Base-by-base conservation (phyloP, 2,329 filamentous ascomycete genomes). In the Ophiostoma sp. region DNA sequence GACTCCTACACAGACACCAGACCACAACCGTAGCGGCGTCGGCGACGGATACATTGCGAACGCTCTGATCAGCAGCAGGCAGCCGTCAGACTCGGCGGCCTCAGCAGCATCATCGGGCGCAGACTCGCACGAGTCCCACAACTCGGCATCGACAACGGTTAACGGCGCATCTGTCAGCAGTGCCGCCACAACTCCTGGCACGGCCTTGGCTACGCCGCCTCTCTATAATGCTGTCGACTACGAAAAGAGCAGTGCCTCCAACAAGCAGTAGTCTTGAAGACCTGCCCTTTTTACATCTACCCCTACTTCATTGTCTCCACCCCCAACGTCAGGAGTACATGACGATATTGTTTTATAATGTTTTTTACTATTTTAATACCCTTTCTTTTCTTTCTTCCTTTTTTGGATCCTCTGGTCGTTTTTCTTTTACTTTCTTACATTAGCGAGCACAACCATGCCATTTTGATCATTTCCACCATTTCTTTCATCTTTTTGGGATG, bases 361-460 rank as follows among this genome's bases (percentile, higher is more conserved):
- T 66, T 41, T 66, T 31, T 15, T 41, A n/a, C 44, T 27, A 15
- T 39, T 66, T 66, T 41, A 66, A 66, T 66, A 66, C 64, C 64
- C 64, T 66, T 64, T n/a, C 5, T 64, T 64, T 39, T 7, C 6
- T 64, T 64, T 1, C 6, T 33, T 31, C 13, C 60, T 36, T 64
- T 20, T 23, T 20, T 15, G 10, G 23, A 4, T 20, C 2, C 48
- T 60, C 1, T 31, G 27, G 27, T 31, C 27, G 27, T 31, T 31
- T 31, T 57, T 23, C 60, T 60, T 60, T 23, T 33, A 27, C 23
- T 60, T 23, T 52, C 20, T n/a, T 20, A 20, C 15, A 62, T 33
- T 17, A 31, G 57, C 57, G 27, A 62, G 27, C 27, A 62, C 57
- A 27, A 62, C 27, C 57, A 62, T 62, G 11, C 7, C 52, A 23